Base-by-base conservation (phyloP, 306 rosid species). In the Trichosanthes truncata region DNA sequence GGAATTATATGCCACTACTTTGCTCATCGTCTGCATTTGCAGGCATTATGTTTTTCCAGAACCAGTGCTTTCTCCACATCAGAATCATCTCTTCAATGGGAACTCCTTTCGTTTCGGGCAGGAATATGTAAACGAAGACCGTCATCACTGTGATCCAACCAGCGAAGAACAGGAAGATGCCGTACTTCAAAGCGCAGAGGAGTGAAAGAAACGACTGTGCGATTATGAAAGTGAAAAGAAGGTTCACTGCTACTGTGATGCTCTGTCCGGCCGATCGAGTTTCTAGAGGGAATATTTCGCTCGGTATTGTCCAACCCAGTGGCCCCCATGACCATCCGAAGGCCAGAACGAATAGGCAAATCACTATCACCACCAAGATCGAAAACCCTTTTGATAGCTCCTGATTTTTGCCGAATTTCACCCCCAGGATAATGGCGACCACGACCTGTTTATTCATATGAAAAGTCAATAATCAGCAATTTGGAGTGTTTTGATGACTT, bases 251-350 rank as follows among this genome's bases (percentile, higher is more conserved):
- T 20, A 90, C 92, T 18, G 94, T 90, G 9, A 90, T 83, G 82
- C 94, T 87, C 41, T 90, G 94, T 38, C 94, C 94, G 2, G 94
- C 94, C 15, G 94, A 90, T 68, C 94, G 77, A 25, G 80, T 88
- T 75, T 90, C 92, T 48, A 90, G 74, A 1, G 91, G 92, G 71
- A 90, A 90, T 46, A 90, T 87, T 84, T 90, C 94, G 55, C 94
- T 90, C 12, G 94, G 94, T 21, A 90, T 86, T 5, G 94, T 90
- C 94, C 94, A 88, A 4, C 94, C 94, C 9, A 90, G 90, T 1
- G 94, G 94, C 35, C 92, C 94, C 94, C 94, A 90, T 61, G 94
- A 90, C 87, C 87, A 90, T 65, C 94, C 94, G 45, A 90, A 90
- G 13, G 97, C 97, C 75, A 94, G 0, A 76, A 94, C 98, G 66